phyloP scores from a whole-genome alignment of 805 yeast genomes.

The Saccharomycopsis sp. region DNA sequence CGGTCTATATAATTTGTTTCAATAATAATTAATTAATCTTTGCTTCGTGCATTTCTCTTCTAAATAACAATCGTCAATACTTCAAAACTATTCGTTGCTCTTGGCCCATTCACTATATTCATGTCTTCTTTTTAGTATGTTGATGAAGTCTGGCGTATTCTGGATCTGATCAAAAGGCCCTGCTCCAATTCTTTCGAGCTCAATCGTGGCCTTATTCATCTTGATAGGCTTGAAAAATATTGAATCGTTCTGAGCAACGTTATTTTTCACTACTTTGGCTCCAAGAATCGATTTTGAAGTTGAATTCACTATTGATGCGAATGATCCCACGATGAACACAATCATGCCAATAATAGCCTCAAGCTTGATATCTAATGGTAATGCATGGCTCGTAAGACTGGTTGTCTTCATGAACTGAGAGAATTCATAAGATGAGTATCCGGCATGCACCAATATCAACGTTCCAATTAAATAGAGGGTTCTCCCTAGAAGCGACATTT shows the following conservation, averaged over 20 bases:
- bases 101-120: slow-evolving; percentile 25
- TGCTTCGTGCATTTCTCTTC: neutral
- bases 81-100: slow-evolving; percentile 1
- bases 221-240: slow-evolving; percentile 38
- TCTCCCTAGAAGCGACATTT: slow-evolving; percentile 5
- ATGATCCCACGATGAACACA: slow-evolving; percentile 35
- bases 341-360: slow-evolving; percentile 47
- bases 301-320: slow-evolving; percentile 29
- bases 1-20: too few species aligned
- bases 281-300: slow-evolving; percentile 25
- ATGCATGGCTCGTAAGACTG: slow-evolving; percentile 16
- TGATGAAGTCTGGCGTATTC: slow-evolving; percentile 46
- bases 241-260: slow-evolving; percentile 9
- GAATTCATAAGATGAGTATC: slow-evolving; percentile 48
- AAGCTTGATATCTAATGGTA: slow-evolving; percentile 43
- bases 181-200: slow-evolving; percentile 42
- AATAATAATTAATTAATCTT: too few species aligned
- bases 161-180: slow-evolving; percentile 42
- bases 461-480: slow-evolving; percentile 14
- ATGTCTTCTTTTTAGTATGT: slow-evolving; percentile 39
- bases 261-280: slow-evolving; percentile 24
- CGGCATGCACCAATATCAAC: slow-evolving; percentile 38
- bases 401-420: slow-evolving; percentile 33
- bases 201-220: slow-evolving; percentile 42
- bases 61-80: neutral